Evolutionary conservation across 2,329 filamentous ascomycete species (phyloP), one percentile per base, ranked within the genome.

Genomic region (Sarocladiaceae sp.): DNA sequence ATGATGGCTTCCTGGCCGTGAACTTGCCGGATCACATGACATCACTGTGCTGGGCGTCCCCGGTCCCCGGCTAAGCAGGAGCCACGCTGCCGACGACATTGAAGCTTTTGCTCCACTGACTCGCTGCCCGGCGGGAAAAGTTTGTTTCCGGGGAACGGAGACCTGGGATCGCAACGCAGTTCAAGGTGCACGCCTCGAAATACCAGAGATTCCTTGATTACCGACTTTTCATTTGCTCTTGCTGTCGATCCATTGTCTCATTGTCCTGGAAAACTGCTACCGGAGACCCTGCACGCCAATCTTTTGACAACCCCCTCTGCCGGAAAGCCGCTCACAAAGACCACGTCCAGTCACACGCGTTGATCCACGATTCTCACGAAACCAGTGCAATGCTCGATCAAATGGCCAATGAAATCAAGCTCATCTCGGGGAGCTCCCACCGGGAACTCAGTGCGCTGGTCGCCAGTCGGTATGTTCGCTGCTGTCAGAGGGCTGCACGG

Each of bases 321-420:
- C 31, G 31, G 37, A 29, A 29, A 39, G 19, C 15, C 37, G 37
- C 37, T 41, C 37, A n/a, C n/a, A 27, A 27, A 41, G 23, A 41
- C 24, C 34, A 39, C 34, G 20, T 29, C 37, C n/a, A 27, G 12
- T 18, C 37, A 16, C 26, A 41, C 6, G 12, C 37, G 19, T 11
- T 18, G n/a, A n/a, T n/a, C n/a, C n/a, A n/a, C n/a, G n/a, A n/a
- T n/a, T n/a, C n/a, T n/a, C n/a, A n/a, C n/a, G n/a, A n/a, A n/a
- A 19, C 37, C 18, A 19, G 27, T 33, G 33, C 20, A 26, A 66
- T 66, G 64, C 55, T 65, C 51, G 62, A 65, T 45, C 63, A 66
- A 58, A 73, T 73, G 69, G 68, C 69, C 40, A 73, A 74, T 63
- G 70, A 73, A 56, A 72, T 74, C 61, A 74, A 73, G 58, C 63